A percentile compares a stretch with the other conserved stretches of the same genome.
Conservation (phyloP, 495 filamentous ascomycete species). For the Aspergillus steynii region DNA sequence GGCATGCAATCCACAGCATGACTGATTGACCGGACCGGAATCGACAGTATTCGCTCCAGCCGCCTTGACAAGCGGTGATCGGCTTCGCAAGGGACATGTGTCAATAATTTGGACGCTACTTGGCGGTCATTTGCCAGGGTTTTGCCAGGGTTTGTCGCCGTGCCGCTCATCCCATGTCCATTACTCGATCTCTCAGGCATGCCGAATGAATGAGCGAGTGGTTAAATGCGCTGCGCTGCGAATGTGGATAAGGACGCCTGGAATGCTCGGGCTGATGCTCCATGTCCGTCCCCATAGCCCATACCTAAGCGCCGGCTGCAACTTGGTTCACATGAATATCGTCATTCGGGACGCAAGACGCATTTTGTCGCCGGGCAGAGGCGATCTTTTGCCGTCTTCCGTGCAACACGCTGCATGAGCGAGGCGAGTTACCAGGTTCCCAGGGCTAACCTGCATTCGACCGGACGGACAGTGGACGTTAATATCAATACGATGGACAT, state of each 20-base stretch:
- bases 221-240: background rate
- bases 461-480: background rate
- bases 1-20: no score
- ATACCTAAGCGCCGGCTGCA: background rate
- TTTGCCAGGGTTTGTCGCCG: background rate
- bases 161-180: no score
- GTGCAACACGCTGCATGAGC: background rate
- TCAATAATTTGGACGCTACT: background rate
- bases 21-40: background rate
- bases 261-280: background rate
- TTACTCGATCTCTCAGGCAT: background rate
- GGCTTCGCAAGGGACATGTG: conserved; percentile 2
- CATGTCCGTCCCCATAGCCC: background rate
- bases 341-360: background rate
- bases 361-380: no score
- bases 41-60: no score
- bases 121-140: background rate
- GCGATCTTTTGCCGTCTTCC: no score
- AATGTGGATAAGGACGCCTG: background rate
- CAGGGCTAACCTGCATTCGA: no score
- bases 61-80: background rate
- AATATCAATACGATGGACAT: no score
- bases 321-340: background rate
- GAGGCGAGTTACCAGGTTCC: background rate
- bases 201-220: background rate